These are phyloP conservation scores for Neoscytalidium dimidiatum DNA, from an alignment of 2,329 filamentous ascomycete species.

Conservation along the genomic window DNA sequence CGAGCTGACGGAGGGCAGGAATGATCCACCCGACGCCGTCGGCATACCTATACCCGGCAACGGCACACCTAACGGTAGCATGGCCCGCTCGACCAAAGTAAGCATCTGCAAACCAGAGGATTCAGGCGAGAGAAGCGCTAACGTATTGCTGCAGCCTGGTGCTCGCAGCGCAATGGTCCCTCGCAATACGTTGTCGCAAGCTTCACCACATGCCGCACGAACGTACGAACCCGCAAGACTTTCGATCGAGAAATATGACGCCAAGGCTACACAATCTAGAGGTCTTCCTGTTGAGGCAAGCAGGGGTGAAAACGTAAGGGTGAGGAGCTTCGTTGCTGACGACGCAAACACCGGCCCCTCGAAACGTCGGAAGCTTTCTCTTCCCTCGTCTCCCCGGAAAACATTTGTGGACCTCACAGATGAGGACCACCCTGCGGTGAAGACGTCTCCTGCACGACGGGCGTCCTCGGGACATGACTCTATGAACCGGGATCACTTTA, in stretches of 20 bases:
- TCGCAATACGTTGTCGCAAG: not conserved
- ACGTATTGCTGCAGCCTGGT: not conserved
- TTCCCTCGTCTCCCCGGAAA: not conserved
- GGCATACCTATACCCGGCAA: not conserved
- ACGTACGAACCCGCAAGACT: not conserved
- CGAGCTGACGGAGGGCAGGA: conserved; percentile 4
- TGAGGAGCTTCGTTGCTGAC: not conserved
- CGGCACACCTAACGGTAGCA: not conserved
- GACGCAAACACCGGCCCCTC: not conserved
- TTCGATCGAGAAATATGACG: not conserved
- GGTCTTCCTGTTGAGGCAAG: not conserved
- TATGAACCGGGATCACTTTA: not conserved
- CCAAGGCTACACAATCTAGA: not conserved
- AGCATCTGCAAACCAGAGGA: too few relatives aligned
- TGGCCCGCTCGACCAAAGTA: not conserved
- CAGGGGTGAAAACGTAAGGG: not conserved
- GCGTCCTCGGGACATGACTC: not conserved
- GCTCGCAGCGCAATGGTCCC: not conserved
- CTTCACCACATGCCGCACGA: not conserved
- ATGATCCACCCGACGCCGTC: not conserved
- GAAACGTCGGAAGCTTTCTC: not conserved
- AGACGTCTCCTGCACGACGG: not conserved
- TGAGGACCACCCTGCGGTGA: not conserved
- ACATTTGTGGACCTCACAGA: conserved; percentile 1
- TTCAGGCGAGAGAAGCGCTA: not conserved